Conservation (phyloP, 192 early-diverging fungal genomes). For the Entrophospora sp. region DNA sequence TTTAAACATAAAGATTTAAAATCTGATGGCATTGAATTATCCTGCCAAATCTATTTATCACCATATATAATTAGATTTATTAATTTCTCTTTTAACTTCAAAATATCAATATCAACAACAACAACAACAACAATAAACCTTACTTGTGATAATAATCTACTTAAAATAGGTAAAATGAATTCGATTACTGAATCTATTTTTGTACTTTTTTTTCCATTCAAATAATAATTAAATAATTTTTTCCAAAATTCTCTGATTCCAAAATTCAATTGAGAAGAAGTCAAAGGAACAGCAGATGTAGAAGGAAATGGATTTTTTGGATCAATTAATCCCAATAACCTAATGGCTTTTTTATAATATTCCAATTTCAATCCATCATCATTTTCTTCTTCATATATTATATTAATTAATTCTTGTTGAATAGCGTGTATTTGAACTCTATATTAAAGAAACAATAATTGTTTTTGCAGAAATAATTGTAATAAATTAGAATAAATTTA, state of each 20-base stretch:
- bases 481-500: no score
- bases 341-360: not conserved
- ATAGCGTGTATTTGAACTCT: not conserved
- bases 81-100: not conserved
- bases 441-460: not conserved
- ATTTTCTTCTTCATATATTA: conserved; percentile 13
- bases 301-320: not conserved
- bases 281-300: not conserved
- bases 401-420: conserved; percentile 6
- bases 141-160: conserved; percentile 2
- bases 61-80: not conserved
- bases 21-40: not conserved
- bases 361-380: not conserved
- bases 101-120: no score
- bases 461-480: not conserved
- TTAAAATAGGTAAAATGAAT: not conserved
- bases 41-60: not conserved
- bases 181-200: not conserved
- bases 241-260: conserved; percentile 8
- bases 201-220: not conserved
- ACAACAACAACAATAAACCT: no score
- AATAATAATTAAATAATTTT: not conserved
- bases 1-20: not conserved
- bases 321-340: not conserved
- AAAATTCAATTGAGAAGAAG: not conserved